These are phyloP conservation scores for Lactuca sativa DNA, from an alignment of 129 eudicot species.

Conservation along the genomic window DNA sequence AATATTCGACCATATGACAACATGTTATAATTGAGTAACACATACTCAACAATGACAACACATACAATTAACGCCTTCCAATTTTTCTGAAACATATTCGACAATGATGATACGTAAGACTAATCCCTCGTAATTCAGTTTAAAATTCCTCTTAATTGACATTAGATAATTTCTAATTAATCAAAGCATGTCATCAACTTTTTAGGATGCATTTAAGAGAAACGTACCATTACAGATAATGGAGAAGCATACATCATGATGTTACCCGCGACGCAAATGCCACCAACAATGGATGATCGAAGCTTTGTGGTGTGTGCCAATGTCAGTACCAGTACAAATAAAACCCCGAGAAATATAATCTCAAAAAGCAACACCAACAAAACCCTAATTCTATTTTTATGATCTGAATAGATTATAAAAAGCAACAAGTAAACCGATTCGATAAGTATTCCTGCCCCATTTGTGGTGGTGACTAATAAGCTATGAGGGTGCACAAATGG, in stretches of 20 bases:
- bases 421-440: conserved; percentile 55
- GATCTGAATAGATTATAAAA: conserved; percentile 43
- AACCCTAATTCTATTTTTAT: conserved; percentile 43
- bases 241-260: conserved; percentile 88
- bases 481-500: conserved; percentile 80
- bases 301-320: conserved; percentile 46
- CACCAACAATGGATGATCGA: conserved; percentile 60
- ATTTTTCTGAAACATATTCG: not conserved
- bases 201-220: not conserved
- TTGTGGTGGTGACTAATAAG: conserved; percentile 65
- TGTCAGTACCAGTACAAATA: conserved; percentile 45
- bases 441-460: conserved; percentile 58
- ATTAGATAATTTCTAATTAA: not conserved
- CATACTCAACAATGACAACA: not conserved
- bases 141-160: not conserved
- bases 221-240: conserved; percentile 62
- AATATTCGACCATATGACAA: no score
- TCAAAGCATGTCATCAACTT: not conserved
- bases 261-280: conserved; percentile 49
- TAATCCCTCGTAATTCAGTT: not conserved
- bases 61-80: not conserved
- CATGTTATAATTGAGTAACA: not conserved
- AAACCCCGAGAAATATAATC: conserved; percentile 40
- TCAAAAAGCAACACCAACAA: conserved; percentile 38
- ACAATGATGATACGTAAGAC: not conserved